Evolutionary conservation across 306 rosid genomes (phyloP).

Genomic region (Cucurbita moschata): DNA sequence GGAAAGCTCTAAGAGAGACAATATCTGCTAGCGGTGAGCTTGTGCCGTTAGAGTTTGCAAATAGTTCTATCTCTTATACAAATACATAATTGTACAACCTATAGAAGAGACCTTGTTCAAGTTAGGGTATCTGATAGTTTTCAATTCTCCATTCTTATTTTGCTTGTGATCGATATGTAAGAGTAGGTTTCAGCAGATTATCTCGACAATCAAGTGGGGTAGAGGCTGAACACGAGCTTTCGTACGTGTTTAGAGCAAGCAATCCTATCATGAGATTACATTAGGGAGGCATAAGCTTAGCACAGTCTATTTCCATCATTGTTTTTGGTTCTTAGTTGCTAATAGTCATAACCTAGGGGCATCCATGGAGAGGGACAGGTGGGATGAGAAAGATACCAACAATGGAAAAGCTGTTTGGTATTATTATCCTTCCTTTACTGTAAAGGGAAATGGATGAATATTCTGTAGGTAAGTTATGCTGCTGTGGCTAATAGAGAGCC

Average conservation of each 20-base stretch:
- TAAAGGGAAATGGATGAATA: neutral
- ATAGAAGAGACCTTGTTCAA: too few relatives aligned
- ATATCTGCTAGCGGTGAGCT: too few relatives aligned
- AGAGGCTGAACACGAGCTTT: neutral
- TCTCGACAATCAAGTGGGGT: too few relatives aligned
- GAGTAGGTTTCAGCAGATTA: neutral
- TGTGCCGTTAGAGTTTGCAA: too few relatives aligned
- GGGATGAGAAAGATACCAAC: neutral
- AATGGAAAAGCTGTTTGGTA: neutral
- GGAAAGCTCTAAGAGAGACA: too few relatives aligned
- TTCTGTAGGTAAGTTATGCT: neutral
- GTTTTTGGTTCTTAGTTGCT: neutral
- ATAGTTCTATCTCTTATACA: too few relatives aligned
- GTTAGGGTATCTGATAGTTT: neutral
- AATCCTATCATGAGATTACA: too few relatives aligned
- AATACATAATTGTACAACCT: too few relatives aligned
- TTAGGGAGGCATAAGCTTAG: too few relatives aligned
- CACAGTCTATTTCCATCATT: too few relatives aligned
- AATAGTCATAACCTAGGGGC: neutral
- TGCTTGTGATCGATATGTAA: neutral
- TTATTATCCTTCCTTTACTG: neutral
- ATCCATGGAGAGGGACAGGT: neutral
- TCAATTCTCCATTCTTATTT: neutral
- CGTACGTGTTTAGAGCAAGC: too few relatives aligned
- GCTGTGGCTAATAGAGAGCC: neutral